Evolutionary conservation across 257 asterid species (phyloP), one percentile per base, ranked within the genome.

Genomic region (Ophiorrhiza pumila): DNA sequence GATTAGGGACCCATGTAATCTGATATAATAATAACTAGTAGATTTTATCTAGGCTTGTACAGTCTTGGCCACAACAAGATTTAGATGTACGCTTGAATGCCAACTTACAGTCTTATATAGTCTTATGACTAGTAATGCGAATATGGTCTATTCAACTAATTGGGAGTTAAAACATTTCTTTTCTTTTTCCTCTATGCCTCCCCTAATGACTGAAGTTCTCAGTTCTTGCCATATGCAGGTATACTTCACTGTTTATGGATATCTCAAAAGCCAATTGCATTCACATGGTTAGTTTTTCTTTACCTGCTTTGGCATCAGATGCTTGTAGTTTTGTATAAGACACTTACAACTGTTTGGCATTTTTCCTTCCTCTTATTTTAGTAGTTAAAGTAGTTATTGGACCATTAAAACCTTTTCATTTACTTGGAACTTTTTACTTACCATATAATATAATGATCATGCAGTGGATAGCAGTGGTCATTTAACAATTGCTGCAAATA

Each of bases 221-320:
- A 74, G 34, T 29, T 68, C 75, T 71, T 65, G 68, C 61, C 52
- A n/a, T 78, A 55, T 86, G 80, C 83, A 95, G 99, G 99, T 95
- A 6, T 95, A 92, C 86, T 95, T 95, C 75, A 80, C 98, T 42
- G 97, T 95, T 76, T 95, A 95, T 83, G 97, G 96, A 49, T 88
- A 90, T 71, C 94, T 95, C 63, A 95, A 90, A 81, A 92, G 84
- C 80, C 70, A 74, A 25, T 78, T 95, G 78, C 90, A 79, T 78
- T 75, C 96, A 45, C 81, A 86, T 80, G 97, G 99, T 95, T 75
- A 73, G 86, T 66, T 65, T 74, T 41, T 47, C 35, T 17, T 8
- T 32, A 45, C 60, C 65, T 34, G 58, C 45, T 58, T 79, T 25
- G 39, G 55, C 23, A 10, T 50, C 37, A 17, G 50, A 18, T 70